Base-by-base conservation (phyloP, 2,329 filamentous ascomycete species). In the Phyllosticta citrichinensis region DNA sequence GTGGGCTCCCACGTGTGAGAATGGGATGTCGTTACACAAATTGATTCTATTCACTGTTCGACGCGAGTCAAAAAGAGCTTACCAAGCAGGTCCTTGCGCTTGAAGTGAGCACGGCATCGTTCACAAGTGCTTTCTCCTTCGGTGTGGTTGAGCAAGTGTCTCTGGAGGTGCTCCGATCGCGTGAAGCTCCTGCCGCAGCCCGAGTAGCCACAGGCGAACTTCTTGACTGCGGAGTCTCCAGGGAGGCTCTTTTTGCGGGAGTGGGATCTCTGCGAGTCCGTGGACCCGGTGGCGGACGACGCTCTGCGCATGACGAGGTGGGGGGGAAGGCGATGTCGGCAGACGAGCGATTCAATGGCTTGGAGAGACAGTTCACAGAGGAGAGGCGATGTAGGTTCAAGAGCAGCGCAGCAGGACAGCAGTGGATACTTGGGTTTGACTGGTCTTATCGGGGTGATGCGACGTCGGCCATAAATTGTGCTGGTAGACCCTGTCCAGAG, bases 21-120 rank as follows among this genome's bases (percentile, higher is more conserved):
- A 40, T 14, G 33, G 33, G 22, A 22, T 22, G 14, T 17, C 11
- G 14, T 5, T 3, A 40, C 33, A 20, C 17, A 1, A 40, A 9
- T 14, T 12, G 33, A 17, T 40, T 40, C 11, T 11, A 40, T 40
- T 14, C 33, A 40, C 14, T 40, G 33, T 40, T 17, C 8, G 33
- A 17, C 25, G 40, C 33, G n/a, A 27, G 61, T 40, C 33, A 40
- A 40, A 40, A 40, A 14, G 33, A 40, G 33, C 76, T 71, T 73
- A 81, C 82, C 80, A 61, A 84, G 70, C 52, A 86, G 71, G 69
- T 86, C 84, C 25, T 79, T 80, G 53, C 84, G 77, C 66, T 83
- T 82, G 69, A 86, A 86, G 66, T 84, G 81, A 27, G 82, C 81
- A 61, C 79, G 78, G 64, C 84, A 87, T 66, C 83, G 74, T 56